Evolutionary conservation across 257 asterid genomes (phyloP), one percentile per base, ranked within the genome.

Genomic region (Solanum paucissectum): DNA sequence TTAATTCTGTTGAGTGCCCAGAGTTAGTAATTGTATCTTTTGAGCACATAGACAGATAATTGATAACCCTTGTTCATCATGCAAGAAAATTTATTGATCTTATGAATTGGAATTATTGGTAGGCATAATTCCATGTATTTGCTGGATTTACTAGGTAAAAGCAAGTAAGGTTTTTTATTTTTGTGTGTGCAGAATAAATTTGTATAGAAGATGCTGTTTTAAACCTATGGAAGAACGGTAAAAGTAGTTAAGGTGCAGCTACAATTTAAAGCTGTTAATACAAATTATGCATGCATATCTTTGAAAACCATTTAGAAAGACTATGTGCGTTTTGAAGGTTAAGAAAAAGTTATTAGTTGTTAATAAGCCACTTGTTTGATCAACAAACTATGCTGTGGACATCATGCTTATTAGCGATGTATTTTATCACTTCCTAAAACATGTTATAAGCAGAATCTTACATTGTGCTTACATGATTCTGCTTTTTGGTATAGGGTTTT

Each of bases 401-500:
- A 27, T 82, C 85, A 49, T 49, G 66, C 33, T 44, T 44, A 27
- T 46, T 81, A 46, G 9, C 5, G 1, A 27, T 27, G 29, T 9
- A 5, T 7, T 82, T 29, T 82, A 9, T 81, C 68, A 20, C 85
- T 82, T 82, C 37, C 85, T 64, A 27, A 49, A 44, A 49, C 42
- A 32, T 79, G 33, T 82, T 14, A 29, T 49, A 82, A 46, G 55
- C 38, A 82, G 69, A 79, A 82, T 29, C 42, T 49, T 16, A 79
- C 11, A 29, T 82, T 82, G 85, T 49, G 68, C 69, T 29, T 49
- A 37, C 20, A 20, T 82, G 69, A 82, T 82, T 52, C 66, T 81
- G 42, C 42, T 3, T 76, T 38, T 86, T 71, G 52, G 82, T 85
- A 42, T 88, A 86, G 90, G 88, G 86, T 73, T 84, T 86, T 60